Percentiles rank a stretch among this genome's conserved stretches.
Conservation (phyloP, 2,329 filamentous ascomycete genomes). For the Colletotrichum cordylinicola region DNA sequence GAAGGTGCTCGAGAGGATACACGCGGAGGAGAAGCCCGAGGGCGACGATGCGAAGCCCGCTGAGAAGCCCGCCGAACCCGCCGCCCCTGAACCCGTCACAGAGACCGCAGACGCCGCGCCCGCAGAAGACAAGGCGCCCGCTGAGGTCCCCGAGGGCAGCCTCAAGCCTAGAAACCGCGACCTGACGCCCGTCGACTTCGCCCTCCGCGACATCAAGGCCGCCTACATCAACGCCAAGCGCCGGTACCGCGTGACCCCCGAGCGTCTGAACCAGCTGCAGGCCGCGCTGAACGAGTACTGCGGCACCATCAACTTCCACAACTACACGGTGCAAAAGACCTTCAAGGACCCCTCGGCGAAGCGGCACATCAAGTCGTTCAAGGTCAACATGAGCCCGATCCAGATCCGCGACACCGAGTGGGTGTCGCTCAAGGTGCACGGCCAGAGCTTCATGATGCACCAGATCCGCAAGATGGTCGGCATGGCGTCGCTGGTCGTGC, state of each 20-base stretch:
- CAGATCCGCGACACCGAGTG: constrained; percentile 93
- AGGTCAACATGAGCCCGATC: constrained; percentile 76
- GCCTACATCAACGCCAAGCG: constrained; percentile 85
- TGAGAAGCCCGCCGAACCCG: constrained; percentile 29
- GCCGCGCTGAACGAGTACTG: constrained; percentile 75
- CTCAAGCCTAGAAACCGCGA: constrained; percentile 47
- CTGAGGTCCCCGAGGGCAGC: constrained; percentile 27
- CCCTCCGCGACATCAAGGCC: constrained; percentile 76
- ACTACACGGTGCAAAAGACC: constrained; percentile 93
- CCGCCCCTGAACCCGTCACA: not conserved
- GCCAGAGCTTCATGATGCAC: constrained; percentile 99
- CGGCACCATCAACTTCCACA: constrained; percentile 93
- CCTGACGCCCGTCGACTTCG: constrained; percentile 63
- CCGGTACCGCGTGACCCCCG: constrained; percentile 78
- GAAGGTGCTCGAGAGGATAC: constrained; percentile 68
- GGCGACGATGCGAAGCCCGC: constrained; percentile 23
- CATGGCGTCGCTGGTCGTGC: constrained; percentile 84
- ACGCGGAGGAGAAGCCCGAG: constrained; percentile 35
- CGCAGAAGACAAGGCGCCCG: constrained; percentile 11
- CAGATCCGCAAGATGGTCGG: constrained; percentile 99
- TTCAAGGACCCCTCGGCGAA: constrained; percentile 83
- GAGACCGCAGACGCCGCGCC: constrained; percentile 11
- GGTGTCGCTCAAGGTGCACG: constrained; percentile 94
- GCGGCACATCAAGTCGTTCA: constrained; percentile 91
- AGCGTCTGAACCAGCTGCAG: constrained; percentile 78